phyloP scores from a whole-genome alignment of 257 asterid species.

The Fraxinus quadrangulata region DNA sequence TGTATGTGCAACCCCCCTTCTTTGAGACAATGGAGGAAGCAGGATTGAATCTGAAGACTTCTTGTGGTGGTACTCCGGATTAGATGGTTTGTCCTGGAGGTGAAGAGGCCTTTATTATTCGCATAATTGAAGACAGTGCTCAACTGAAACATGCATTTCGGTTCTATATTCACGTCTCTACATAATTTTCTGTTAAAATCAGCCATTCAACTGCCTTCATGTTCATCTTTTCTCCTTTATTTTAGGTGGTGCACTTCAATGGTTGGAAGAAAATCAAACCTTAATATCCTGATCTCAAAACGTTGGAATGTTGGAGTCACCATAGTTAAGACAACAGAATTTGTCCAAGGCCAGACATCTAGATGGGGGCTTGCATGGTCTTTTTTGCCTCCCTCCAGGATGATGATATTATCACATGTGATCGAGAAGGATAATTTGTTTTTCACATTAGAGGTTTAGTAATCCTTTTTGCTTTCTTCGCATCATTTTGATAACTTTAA shows the following conservation, averaged over 20 bases:
- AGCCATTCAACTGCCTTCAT: not conserved
- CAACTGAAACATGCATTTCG: slow-evolving; percentile 63
- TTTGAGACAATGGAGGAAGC: slow-evolving; percentile 89
- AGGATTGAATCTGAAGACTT: slow-evolving; percentile 87
- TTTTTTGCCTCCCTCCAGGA: slow-evolving; percentile 59
- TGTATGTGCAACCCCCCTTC: slow-evolving; percentile 99
- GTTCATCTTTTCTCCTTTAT: slow-evolving; percentile 10
- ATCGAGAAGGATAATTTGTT: slow-evolving; percentile 58
- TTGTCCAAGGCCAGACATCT: slow-evolving; percentile 91
- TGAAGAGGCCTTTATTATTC: slow-evolving; percentile 70
- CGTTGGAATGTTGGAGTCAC: slow-evolving; percentile 81
- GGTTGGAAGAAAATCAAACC: slow-evolving; percentile 88
- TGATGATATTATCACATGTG: slow-evolving; percentile 46
- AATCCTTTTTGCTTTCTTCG: not conserved
- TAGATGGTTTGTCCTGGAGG: slow-evolving; percentile 98
- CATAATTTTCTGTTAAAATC: not conserved
- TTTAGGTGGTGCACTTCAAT: slow-evolving; percentile 94
- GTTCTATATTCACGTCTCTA: slow-evolving; percentile 30
- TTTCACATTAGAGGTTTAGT: slow-evolving; percentile 72
- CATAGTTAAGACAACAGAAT: slow-evolving; percentile 85
- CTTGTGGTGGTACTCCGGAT: slow-evolving; percentile 88
- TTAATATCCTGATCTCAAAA: slow-evolving; percentile 63
- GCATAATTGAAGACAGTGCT: slow-evolving; percentile 76
- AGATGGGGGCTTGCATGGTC: slow-evolving; percentile 99
- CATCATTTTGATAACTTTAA: not conserved